A percentile compares a stretch with the other conserved stretches of the same genome.
Evolutionary conservation across 352 stramenopile genomes (phyloP).

Genomic region (Pythium aphanidermatum): DNA sequence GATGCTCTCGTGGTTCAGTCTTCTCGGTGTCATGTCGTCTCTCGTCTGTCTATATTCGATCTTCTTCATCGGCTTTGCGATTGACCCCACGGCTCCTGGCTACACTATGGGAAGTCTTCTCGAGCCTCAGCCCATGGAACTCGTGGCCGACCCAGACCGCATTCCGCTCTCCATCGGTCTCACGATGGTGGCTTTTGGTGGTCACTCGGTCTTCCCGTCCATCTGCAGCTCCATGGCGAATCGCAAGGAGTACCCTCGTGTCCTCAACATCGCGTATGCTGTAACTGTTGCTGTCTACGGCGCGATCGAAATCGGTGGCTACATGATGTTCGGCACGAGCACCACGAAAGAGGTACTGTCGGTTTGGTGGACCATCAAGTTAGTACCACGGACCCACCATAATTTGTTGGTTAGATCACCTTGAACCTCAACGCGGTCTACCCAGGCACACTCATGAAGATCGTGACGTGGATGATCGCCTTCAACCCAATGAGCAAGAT

Average conservation of each 20-base stretch:
- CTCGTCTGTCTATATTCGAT: slow-evolving; percentile 73
- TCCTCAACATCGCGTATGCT: slow-evolving; percentile 71
- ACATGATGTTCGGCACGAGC: slow-evolving; percentile 75
- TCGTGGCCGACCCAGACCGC: slow-evolving; percentile 57
- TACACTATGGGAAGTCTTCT: slow-evolving; percentile 54
- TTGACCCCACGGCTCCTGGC: slow-evolving; percentile 27
- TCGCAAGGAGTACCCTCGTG: slow-evolving; percentile 45
- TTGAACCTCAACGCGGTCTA: slow-evolving; percentile 74
- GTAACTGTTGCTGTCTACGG: slow-evolving; percentile 70
- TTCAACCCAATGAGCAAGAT: slow-evolving; percentile 89
- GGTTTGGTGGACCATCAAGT: not conserved
- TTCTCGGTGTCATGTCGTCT: slow-evolving; percentile 81
- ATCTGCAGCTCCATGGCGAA: slow-evolving; percentile 82
- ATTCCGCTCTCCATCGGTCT: slow-evolving; percentile 78
- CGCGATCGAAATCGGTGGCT: slow-evolving; percentile 67
- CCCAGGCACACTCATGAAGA: slow-evolving; percentile 44
- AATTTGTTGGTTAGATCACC: slow-evolving; percentile 35
- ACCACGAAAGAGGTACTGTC: slow-evolving; percentile 80
- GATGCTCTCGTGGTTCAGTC: slow-evolving; percentile 79
- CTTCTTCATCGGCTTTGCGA: slow-evolving; percentile 69
- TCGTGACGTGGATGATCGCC: slow-evolving; percentile 79
- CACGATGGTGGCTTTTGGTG: slow-evolving; percentile 83
- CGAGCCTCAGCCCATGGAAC: slow-evolving; percentile 47
- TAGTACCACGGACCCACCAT: not conserved
- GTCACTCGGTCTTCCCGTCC: slow-evolving; percentile 86